A percentile compares a stretch with the other conserved stretches of the same genome.
These are phyloP conservation scores for Phytophthora litchii DNA, from an alignment of 352 stramenopile genomes.

Conservation along the genomic window DNA sequence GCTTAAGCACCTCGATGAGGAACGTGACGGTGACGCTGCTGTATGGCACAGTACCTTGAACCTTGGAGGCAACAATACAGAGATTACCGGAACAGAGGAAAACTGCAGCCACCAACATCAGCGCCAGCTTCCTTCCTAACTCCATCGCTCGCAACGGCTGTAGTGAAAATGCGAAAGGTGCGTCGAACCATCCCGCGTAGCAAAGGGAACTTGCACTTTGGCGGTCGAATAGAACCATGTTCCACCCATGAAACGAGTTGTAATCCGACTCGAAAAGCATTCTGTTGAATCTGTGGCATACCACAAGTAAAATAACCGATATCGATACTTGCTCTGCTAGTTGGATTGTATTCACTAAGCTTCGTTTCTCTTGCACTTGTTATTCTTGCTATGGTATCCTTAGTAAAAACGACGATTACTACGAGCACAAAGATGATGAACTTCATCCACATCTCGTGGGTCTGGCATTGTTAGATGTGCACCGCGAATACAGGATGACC, in stretches of 20 bases:
- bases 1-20: conserved; percentile 84
- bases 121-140: conserved; percentile 39
- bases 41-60: conserved; percentile 73
- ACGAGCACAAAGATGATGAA: neutral
- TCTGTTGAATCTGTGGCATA: too few relatives aligned
- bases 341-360: too few relatives aligned
- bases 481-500: too few relatives aligned
- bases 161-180: neutral
- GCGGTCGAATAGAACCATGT: conserved; percentile 17
- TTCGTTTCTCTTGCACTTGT: too few relatives aligned
- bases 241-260: conserved; percentile 1
- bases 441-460: neutral
- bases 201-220: conserved; percentile 19
- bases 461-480: too few relatives aligned
- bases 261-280: neutral
- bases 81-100: conserved; percentile 83
- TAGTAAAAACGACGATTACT: too few relatives aligned
- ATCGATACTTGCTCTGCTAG: too few relatives aligned
- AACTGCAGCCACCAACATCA: conserved; percentile 66
- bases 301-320: too few relatives aligned
- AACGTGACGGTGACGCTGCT: conserved; percentile 87
- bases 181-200: conserved; percentile 6
- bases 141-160: conserved; percentile 14
- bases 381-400: too few relatives aligned
- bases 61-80: conserved; percentile 86